phyloP scores from a whole-genome alignment of 225 moss, liverwort and hornwort genomes.

The Pseudisothecium myosuroides region DNA sequence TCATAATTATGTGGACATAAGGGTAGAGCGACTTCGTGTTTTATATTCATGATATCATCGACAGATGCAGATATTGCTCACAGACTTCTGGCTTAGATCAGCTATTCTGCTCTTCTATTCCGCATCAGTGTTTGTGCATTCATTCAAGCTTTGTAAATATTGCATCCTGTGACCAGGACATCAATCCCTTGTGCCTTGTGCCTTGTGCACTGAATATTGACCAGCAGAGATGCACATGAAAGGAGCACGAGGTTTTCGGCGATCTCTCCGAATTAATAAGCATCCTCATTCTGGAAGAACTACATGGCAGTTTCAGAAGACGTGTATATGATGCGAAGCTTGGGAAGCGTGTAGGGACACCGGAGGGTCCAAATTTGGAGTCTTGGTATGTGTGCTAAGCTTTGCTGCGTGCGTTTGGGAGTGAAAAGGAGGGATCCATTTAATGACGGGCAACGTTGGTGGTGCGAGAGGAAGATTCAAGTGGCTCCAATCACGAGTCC shows the following conservation, averaged over 20 bases:
- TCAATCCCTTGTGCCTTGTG: background rate
- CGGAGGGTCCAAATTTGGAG: background rate
- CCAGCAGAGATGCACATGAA: background rate
- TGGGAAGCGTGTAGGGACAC: background rate
- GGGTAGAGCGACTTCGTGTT: background rate
- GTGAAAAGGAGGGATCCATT: background rate
- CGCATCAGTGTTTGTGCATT: background rate
- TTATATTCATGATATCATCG: background rate
- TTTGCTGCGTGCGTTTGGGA: background rate
- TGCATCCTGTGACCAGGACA: background rate
- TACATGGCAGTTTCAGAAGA: background rate
- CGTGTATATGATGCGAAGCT: background rate
- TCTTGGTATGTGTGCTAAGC: background rate
- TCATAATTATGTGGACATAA: background rate
- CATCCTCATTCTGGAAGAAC: background rate
- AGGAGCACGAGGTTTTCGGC: background rate
- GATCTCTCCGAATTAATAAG: background rate
- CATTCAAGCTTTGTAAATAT: background rate
- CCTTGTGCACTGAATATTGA: background rate
- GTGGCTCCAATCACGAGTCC: background rate
- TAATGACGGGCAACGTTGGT: background rate
- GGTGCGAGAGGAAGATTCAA: background rate
- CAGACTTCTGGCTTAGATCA: background rate
- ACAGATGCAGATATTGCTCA: background rate
- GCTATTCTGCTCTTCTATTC: background rate